phyloP scores from a whole-genome alignment of 192 early-diverging fungal genomes.

The Neocallimastix lanati region DNA sequence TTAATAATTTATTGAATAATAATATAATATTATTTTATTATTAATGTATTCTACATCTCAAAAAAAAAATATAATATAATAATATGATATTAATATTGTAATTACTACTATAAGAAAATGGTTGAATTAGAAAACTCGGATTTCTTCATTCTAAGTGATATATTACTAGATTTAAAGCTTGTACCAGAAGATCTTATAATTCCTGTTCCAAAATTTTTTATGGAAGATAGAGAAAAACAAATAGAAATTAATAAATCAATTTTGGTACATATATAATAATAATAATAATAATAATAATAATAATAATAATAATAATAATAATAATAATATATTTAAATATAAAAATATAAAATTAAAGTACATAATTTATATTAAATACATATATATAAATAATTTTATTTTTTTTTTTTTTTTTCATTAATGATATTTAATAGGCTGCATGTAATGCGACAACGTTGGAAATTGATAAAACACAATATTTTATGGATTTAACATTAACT shows the following conservation, averaged over 20 bases:
- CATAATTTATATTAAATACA: neutral
- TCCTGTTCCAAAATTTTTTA: conserved; percentile 24
- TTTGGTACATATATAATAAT: conserved; percentile 8
- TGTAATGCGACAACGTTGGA: conserved; percentile 25
- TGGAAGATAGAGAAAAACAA: conserved; percentile 22
- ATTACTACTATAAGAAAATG: conserved; percentile 17
- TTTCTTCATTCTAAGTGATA: conserved; percentile 23
- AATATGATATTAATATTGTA: no score
- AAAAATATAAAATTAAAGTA: no score
- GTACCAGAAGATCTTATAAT: conserved; percentile 25
- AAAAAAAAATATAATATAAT: no score
- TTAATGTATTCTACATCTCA: no score
- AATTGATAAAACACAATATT: conserved; percentile 19
- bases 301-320: no score
- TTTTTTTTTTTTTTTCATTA: neutral
- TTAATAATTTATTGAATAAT: no score
- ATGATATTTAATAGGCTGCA: conserved; percentile 6
- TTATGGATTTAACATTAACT: conserved; percentile 17
- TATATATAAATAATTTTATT: neutral
- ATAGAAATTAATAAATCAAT: conserved; percentile 8
- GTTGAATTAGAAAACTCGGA: conserved; percentile 32
- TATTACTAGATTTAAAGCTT: conserved; percentile 37
- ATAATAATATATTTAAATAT: no score
- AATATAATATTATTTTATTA: no score
- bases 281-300: no score